Evolutionary conservation across 257 asterid species (phyloP), one percentile per base, ranked within the genome.

Genomic region (Craterostigma plantagineum): DNA sequence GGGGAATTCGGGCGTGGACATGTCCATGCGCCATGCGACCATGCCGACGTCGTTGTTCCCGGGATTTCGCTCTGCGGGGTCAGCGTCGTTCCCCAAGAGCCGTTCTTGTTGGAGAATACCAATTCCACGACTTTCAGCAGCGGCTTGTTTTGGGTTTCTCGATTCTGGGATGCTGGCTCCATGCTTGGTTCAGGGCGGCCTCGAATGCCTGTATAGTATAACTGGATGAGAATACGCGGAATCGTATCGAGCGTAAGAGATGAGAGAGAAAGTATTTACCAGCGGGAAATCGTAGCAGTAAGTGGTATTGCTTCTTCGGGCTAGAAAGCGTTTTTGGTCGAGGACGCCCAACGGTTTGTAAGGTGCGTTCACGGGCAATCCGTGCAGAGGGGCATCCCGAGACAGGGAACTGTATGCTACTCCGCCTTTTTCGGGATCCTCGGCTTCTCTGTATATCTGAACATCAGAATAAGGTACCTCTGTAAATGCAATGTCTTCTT

Each of bases 241-340:
- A 23, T 34, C 11, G 39, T 43, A 53, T 57, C 18, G 13, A 14
- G 14, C 12, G 39, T 8, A 60, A 9, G 1, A 12, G 30, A 46
- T 47, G 27, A 17, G 43, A 42, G 49, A 17, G 42, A 14, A 16
- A 47, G 43, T n/a, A 39, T 34, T 50, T 76, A 90, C 99, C 96
- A 90, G 79, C 1, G 99, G 96, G 59, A 90, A 90, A 55, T 90
- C 99, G 30, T 90, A 90, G 91, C 99, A 90, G 47, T 90, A 90
- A 37, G 92, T 80, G 9, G 99, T 80, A 84, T 45, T 72, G 75
- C 73, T 90, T 71, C 70, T 90, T 57, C 95, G 63, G 40, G 99
- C 99, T 55, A 79, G 27, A 44, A 79, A 91, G 23, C 99, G 99
- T 55, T 75, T 90, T 62, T 72, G 75, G 61, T 79, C 99, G 60